Evolutionary conservation across 352 stramenopile genomes (phyloP), one percentile per base, ranked within the genome.

Genomic region (Pythium folliculosum): DNA sequence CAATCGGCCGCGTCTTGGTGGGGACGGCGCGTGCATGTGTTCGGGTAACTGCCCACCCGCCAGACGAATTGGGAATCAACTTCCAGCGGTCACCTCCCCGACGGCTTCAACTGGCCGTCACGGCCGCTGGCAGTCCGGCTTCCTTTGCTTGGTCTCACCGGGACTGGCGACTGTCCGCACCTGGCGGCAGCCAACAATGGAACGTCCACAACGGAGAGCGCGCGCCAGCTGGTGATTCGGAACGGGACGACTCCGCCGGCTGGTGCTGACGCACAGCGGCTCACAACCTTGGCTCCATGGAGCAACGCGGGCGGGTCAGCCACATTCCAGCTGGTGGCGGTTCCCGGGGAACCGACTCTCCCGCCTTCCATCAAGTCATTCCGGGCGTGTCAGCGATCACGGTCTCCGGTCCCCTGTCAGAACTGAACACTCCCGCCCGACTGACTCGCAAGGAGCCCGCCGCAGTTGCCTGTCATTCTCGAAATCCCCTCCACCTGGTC

Each of bases 341-440:
- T 30, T 56, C 50, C 27, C 27, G 14, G 50, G 14, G 6, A 59
- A 59, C 52, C 32, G 52, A 47, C 52, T 59, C 52, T 59, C 19
- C 43, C 19, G 16, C 19, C 43, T n/a, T n/a, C 43, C 5, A 17
- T 17, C 43, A 49, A 12, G 14, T 10, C 17, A 22, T 49, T 12
- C 14, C 37, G 14, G 9, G 37, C 14, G 13, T 49, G 43, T 49
- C 43, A 49, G 13, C 43, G 1, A 17, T 22, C 10, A 49, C 43
- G 10, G 14, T n/a, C 43, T 22, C 14, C 43, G 43, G 43, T 12
- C 17, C 43, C 43, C 43, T 49, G 43, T 49, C 43, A 49, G 43
- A 56, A 56, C 50, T 56, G 50, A 56, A 53, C 44, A 53, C 47
- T 56, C 50, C 23, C 14, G 5, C 48, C 3, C 12, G 8, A 13